Base-by-base conservation (phyloP, 2,329 filamentous ascomycete genomes). In the Cladosporium cucumerinum region DNA sequence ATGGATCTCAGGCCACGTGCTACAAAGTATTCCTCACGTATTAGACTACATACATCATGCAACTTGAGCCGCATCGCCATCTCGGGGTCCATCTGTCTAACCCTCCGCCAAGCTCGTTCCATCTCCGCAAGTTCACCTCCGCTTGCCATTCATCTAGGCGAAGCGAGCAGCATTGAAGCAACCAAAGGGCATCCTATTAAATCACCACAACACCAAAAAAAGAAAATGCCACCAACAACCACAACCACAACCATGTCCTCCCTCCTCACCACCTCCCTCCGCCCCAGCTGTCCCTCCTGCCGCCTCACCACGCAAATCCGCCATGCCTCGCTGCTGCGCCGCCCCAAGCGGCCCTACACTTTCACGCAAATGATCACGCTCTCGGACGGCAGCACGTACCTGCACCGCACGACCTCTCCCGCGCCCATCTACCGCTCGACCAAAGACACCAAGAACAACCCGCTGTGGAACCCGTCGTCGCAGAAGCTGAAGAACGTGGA, bases 361-460 rank as follows among this genome's bases (percentile, higher is more conserved):
- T 98, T 97, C 84, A 97, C 94, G n/a, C 95, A 99, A 80, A 86
- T 99, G 66, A 84, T 99, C 70, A 93, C 93, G 62, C 89, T 98
- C 69, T 92, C 90, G 48, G 95, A 99, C 82, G 95, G 95, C 72
- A 91, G 87, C 73, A 90, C 93, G 66, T 98, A 87, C 80, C 88
- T 89, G 57, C 84, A 88, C 74, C 90, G 90, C 75, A 93, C 91
- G 26, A 92, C 91, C 12, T 91, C 87, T 12, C 91, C 92, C 0
- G 72, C 80, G 25, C 82, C 87, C 8, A 80, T 89, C 66, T 87
- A 88, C 78, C 82, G 82, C 69, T 83, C 80, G 61, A 85, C 84
- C 66, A 96, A 96, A 79, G 95, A 99, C 81, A 91, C 89, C 52
- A 88, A 92, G 72, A 99, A 98, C 82, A 89, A 91, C 73, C 82